Percentiles rank a stretch among this genome's conserved stretches.
phyloP scores from a whole-genome alignment of 2,329 filamentous ascomycete species.

The Colletotrichum musicola region DNA sequence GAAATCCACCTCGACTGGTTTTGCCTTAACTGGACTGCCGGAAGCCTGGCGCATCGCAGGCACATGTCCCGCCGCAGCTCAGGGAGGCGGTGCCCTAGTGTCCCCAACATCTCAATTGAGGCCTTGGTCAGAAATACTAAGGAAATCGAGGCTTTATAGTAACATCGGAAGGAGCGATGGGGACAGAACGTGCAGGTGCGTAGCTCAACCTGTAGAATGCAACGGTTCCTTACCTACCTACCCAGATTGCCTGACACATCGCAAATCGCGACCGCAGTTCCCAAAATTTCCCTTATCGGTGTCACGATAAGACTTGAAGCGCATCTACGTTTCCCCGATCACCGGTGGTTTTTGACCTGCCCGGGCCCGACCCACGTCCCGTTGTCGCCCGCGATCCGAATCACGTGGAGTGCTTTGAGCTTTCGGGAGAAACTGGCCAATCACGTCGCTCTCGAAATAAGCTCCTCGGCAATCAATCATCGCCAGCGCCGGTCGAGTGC shows the following conservation, averaged over 20 bases:
- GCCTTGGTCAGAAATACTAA: not conserved
- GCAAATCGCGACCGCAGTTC: constrained; percentile 10
- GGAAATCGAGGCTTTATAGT: not conserved
- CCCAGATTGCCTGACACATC: not conserved
- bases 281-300: constrained; percentile 40
- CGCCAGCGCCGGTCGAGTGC: constrained; percentile 40
- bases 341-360: not conserved
- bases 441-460: constrained; percentile 53
- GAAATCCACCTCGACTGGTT: constrained; percentile 53
- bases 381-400: constrained; percentile 21
- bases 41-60: constrained; percentile 28
- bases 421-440: constrained; percentile 52
- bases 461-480: constrained; percentile 62
- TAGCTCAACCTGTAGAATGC: constrained; percentile 5
- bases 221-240: not conserved
- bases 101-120: constrained; percentile 26
- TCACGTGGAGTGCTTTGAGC: constrained; percentile 37
- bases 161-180: constrained; percentile 27
- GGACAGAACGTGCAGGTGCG: not conserved
- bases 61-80: constrained; percentile 31
- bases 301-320: constrained; percentile 7
- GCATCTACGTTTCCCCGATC: constrained; percentile 23
- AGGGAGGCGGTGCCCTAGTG: constrained; percentile 33
- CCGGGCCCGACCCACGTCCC: not conserved
- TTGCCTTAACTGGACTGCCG: constrained; percentile 37